Evolutionary conservation across 805 yeast species (phyloP).

Genomic region (Starmerella geochares): DNA sequence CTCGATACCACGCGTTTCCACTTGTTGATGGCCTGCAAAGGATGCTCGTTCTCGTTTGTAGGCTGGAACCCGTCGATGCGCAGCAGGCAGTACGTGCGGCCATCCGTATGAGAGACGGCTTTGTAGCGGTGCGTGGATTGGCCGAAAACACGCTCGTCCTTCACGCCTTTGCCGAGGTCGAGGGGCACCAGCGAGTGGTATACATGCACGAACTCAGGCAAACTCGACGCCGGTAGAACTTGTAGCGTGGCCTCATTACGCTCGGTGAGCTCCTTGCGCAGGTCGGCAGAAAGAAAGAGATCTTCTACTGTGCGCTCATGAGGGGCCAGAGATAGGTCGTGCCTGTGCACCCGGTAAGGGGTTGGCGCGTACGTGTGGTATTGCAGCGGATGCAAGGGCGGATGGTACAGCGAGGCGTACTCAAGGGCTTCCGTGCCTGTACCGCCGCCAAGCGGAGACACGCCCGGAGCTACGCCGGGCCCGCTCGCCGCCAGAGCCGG

Average conservation of each 20-base stretch:
- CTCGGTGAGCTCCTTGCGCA: constrained; percentile 60
- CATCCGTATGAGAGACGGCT: constrained; percentile 69
- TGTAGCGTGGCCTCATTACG: constrained; percentile 76
- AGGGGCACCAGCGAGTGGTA: constrained; percentile 82
- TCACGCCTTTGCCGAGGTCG: constrained; percentile 35
- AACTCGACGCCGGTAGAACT: constrained; percentile 44
- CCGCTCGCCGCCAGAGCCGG: not conserved
- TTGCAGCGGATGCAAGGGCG: constrained; percentile 39
- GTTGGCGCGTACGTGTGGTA: constrained; percentile 85
- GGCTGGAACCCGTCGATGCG: constrained; percentile 54
- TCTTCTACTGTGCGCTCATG: constrained; percentile 61
- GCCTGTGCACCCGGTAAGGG: constrained; percentile 42
- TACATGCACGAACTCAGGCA: constrained; percentile 69
- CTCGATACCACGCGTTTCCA: constrained; percentile 54
- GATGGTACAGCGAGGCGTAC: constrained; percentile 22
- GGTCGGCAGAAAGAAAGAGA: constrained; percentile 60
- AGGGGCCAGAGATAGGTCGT: constrained; percentile 41
- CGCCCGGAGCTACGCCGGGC: not conserved
- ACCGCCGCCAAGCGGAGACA: not conserved
- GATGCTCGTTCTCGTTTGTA: constrained; percentile 40
- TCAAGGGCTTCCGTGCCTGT: constrained; percentile 13
- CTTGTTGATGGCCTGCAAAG: constrained; percentile 49
- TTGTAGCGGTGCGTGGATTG: constrained; percentile 59
- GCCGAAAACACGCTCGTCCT: constrained; percentile 37
- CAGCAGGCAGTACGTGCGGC: constrained; percentile 64